A percentile compares a stretch with the other conserved stretches of the same genome.
These are phyloP conservation scores for Phlegmacium glaucopus DNA, from an alignment of 768 basidiomycete genomes.

Conservation along the genomic window DNA sequence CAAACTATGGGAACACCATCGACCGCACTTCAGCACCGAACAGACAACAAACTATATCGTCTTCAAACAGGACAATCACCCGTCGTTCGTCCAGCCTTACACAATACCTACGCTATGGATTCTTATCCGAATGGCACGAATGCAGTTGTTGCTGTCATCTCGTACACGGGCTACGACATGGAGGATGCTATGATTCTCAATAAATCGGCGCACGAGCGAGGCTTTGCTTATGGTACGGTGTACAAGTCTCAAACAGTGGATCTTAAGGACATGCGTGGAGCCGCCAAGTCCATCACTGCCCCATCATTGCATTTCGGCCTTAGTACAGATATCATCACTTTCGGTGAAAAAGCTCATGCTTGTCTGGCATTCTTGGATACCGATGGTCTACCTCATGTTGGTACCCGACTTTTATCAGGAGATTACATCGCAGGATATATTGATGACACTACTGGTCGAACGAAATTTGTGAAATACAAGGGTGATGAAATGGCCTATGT, in stretches of 20 bases:
- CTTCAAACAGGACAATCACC: conserved; percentile 95
- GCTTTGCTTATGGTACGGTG: conserved; percentile 94
- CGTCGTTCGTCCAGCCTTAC: conserved; percentile 85
- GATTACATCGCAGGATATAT: conserved; percentile 84
- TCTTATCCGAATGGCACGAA: conserved; percentile 98
- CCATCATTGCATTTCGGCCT: conserved; percentile 89
- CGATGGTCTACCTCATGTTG: conserved; percentile 86
- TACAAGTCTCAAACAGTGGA: conserved; percentile 95
- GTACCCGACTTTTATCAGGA: conserved; percentile 64
- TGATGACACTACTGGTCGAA: conserved; percentile 80
- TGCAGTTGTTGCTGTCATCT: conserved; percentile 98
- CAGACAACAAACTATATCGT: conserved; percentile 97
- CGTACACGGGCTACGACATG: conserved; percentile 99
- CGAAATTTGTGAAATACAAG: conserved; percentile 91
- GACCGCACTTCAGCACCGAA: conserved; percentile 85
- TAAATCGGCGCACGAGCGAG: conserved; percentile 97
- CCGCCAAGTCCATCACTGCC: conserved; percentile 49
- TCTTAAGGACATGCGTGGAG: conserved; percentile 74
- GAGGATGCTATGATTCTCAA: conserved; percentile 99
- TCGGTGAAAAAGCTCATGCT: conserved; percentile 41
- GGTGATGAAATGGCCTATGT: conserved; percentile 90
- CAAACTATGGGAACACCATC: conserved; percentile 99
- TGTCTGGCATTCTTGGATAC: conserved; percentile 56
- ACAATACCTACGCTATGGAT: conserved; percentile 97
- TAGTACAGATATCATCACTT: conserved; percentile 63